Base-by-base conservation (phyloP, 2,329 filamentous ascomycete species). In the Graphilbum sp. region DNA sequence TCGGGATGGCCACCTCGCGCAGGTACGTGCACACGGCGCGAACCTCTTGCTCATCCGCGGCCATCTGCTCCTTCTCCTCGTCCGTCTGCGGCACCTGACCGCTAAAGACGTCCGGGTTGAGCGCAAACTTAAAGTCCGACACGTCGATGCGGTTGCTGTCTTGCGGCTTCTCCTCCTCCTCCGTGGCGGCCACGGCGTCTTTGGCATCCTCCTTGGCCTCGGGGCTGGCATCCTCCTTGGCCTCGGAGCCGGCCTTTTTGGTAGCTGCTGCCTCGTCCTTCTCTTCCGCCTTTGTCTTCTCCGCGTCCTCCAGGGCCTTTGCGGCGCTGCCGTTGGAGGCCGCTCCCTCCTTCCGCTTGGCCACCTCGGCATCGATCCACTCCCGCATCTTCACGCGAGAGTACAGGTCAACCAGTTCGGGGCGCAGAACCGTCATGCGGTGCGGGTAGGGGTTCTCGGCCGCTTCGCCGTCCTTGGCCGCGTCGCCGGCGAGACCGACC, bases 101-200 rank as follows among this genome's bases (percentile, higher is more conserved):
- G 51, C 85, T 93, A 67, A 88, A 96, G 24, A 85, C 85, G 57
- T 98, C 90, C 5, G 90, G 87, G 62, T 98, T 98, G 37, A 98
- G 72, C 7, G 84, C 67, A 50, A 95, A 86, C 34, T 75, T 69
- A 66, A 96, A 98, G 49, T 79, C 75, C 32, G 84, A 83, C 42
- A 93, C 75, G 50, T 96, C 86, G 29, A 94, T 79, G 39, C 78
- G 75, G 45, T 83, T 78, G 50, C 75, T 69, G 50, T 75, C 69
- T 32, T 61, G 49, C 38, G 63, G 55, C 34, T 60, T 55, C 18
- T 61, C 57, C 41, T 59, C 64, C 20, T 39, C 38, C 31, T 40
- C 33, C 2, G 35, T 16, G 15, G 38, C 33, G 18, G 36, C 35
- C 23, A 42, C 34, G 12, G 40, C 44, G 40, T 13, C 54, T 16